Evolutionary conservation across 257 asterid genomes (phyloP).

Genomic region (Henckelia pumila): DNA sequence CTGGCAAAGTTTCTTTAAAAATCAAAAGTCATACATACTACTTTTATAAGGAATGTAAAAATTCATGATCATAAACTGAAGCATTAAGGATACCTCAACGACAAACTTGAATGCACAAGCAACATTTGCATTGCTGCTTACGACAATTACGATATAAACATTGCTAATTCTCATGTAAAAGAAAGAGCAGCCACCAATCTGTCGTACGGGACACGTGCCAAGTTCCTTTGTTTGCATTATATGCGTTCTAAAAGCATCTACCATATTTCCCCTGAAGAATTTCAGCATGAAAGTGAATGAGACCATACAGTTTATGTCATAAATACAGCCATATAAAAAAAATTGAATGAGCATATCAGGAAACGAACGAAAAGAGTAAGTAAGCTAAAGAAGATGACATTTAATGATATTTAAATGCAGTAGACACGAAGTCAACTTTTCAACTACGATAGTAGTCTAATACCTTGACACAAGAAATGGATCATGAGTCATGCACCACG

Average conservation of each 20-base stretch:
- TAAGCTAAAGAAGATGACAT: conserved; percentile 6
- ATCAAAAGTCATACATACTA: neutral
- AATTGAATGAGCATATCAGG: conserved; percentile 15
- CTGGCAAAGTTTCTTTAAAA: neutral
- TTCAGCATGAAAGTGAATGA: conserved; percentile 23
- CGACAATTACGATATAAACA: conserved; percentile 97
- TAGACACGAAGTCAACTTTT: neutral
- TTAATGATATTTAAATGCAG: conserved; percentile 5
- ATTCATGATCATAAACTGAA: conserved; percentile 7
- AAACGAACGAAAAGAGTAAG: conserved; percentile 13
- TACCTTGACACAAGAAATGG: neutral
- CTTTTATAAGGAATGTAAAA: neutral
- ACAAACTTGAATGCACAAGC: conserved; percentile 99
- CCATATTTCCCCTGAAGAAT: conserved; percentile 90
- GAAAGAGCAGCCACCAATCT: conserved; percentile 99
- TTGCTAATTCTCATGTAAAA: conserved; percentile 97
- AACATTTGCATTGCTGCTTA: conserved; percentile 97
- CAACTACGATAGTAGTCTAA: conserved; percentile 9
- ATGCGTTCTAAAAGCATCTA: conserved; percentile 95
- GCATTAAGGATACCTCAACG: conserved; percentile 72
- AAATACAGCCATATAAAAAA: neutral
- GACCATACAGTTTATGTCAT: conserved; percentile 17
- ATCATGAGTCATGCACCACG: neutral
- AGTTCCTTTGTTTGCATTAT: conserved; percentile 99
- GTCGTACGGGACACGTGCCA: conserved; percentile 98